Conservation (phyloP, 306 rosid genomes). For the Cyamopsis tetragonoloba region DNA sequence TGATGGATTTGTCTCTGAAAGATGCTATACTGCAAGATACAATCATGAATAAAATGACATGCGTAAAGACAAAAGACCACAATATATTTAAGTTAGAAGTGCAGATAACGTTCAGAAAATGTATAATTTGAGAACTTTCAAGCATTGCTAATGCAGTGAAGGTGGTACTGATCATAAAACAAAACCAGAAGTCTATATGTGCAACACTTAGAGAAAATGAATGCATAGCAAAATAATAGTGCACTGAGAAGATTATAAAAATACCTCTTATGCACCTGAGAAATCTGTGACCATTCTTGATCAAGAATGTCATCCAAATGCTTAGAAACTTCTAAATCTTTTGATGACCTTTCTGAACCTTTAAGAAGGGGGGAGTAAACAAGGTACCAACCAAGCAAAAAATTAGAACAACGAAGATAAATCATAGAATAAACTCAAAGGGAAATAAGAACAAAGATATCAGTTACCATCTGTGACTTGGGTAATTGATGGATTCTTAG, state of each 20-base stretch:
- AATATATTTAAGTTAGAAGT: constrained; percentile 1
- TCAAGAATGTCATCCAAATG: constrained; percentile 43
- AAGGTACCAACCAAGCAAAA: not conserved
- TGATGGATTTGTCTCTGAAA: constrained; percentile 74
- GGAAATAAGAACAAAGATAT: constrained; percentile 11
- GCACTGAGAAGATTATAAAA: constrained; percentile 7
- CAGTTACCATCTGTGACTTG: constrained; percentile 53
- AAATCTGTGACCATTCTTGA: constrained; percentile 67
- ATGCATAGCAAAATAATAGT: constrained; percentile 6
- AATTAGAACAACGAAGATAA: constrained; percentile 3
- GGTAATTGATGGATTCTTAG: constrained; percentile 54
- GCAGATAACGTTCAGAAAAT: constrained; percentile 5
- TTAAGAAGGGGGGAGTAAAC: not conserved
- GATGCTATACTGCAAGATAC: constrained; percentile 57
- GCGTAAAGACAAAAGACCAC: not conserved
- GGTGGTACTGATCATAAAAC: constrained; percentile 1
- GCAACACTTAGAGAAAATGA: not conserved
- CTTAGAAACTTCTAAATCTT: constrained; percentile 40
- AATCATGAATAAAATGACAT: constrained; percentile 25
- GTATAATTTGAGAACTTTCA: constrained; percentile 4
- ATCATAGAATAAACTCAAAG: not conserved
- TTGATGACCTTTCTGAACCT: constrained; percentile 43
- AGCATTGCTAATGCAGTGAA: not conserved
- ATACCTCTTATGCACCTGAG: constrained; percentile 62
- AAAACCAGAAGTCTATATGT: not conserved